Base-by-base conservation (phyloP, 2,329 filamentous ascomycete genomes). In the Verticillium nubilum region DNA sequence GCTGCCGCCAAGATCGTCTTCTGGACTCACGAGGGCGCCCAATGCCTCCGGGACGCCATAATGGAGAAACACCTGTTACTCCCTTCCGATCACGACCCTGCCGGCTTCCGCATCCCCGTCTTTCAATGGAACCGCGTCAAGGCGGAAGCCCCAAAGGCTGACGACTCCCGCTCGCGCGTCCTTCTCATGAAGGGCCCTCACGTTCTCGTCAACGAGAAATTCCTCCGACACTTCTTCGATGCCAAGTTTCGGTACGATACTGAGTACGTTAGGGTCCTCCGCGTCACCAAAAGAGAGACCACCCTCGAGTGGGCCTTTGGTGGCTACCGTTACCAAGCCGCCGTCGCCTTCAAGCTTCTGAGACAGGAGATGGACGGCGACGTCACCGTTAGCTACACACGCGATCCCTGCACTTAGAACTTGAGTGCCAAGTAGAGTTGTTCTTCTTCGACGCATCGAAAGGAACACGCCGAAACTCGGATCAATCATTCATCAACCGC, bases 1-100 rank as follows among this genome's bases (percentile, higher is more conserved):
- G 15, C 60, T 10, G 52, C 58, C 15, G 58, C 58, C 13, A 60
- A 56, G 29, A 26, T 60, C 9, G 55, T 58, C 17, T 61, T 60
- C 27, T 61, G 55, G 52, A 13, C 23, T 5, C 27, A 56, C 12
- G 33, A 26, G 26, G 60, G 55, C n/a, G 56, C 58, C 9, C 58
- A 57, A 9, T n/a, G 27, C 9, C 26, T 58, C 12, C 52, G 56
- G 26, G 5, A 6, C 4, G 52, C 55, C n/a, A 56, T 52, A 17
- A 15, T 54, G 6, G 29, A 37, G 13, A 19, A 28, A 9, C 56
- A 42, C 4, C 26, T 60, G 17, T 10, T 17, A 13, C n/a, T 37
- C 15, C 12, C 33, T 17, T 37, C 33, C 15, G 12, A 13, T 37
- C 15, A 33, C 33, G n/a, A 17, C 13, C 15, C 33, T 13, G 33